Evolutionary conservation across 2,329 filamentous ascomycete species (phyloP), one percentile per base, ranked within the genome.

Genomic region (Thielaviopsis musarum): DNA sequence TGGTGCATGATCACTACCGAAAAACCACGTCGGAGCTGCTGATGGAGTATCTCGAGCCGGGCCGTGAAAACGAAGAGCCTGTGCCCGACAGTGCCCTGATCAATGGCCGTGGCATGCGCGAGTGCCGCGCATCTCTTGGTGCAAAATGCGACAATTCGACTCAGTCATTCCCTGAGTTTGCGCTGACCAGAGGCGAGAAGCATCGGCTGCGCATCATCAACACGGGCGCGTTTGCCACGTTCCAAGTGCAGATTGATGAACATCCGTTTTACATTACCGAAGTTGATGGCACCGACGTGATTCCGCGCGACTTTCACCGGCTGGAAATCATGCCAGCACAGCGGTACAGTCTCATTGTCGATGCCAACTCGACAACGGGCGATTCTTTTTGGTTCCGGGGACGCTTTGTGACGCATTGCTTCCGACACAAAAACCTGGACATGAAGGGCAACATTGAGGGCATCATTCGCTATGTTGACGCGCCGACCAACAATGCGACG

Each of bases 1-100:
- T 85, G 63, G 70, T 89, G n/a, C 83, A 82, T 19, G 85, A 89
- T 65, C 85, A 85, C 74, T 88, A 89, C 61, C 83, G 88, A 64
- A 79, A 84, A 54, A 67, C 73, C 10, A 76, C 75, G 1, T 71
- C 70, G 0, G 70, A 72, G 48, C 70, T 83, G 0, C 66, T 82
- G 2, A 74, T 76, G 66, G 70, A 76, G 19, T 82, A 83, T 62
- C 75, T 85, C 49, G 75, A 68, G 1, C 71, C 74, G 0, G 69
- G 82, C 72, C 64, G 79, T 72, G 74, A 75, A 54, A 75, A 76
- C 24, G 79, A 82, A 0, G 84, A 87, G 66, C 84, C 84, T 0
- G 77, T 87, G 0, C 84, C 85, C 0, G 74, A 87, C 22, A 75
- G 81, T 1, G 79, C 80, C 1, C 72, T 88, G 13, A 75, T 87